Evolutionary conservation across 139 green algal species (phyloP), one percentile per base, ranked within the genome.

Genomic region (Zygnema cylindricum): DNA sequence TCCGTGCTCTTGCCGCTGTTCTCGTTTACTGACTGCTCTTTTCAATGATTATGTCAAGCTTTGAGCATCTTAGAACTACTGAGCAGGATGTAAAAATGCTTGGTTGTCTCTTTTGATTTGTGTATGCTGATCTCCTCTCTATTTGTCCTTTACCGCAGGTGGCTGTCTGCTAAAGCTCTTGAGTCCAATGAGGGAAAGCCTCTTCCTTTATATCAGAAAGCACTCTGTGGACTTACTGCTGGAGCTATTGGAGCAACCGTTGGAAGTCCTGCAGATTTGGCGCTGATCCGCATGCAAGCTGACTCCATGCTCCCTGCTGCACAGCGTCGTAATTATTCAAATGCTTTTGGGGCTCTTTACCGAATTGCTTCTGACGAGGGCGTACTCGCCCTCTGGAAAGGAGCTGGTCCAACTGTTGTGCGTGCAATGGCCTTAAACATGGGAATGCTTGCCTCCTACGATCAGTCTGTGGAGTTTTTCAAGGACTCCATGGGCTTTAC

Each of bases 391-490:
- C 89, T 94, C 39, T 94, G 92, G 86, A 95, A 93, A 76, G 97
- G 97, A 25, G 96, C 95, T 7, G 94, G 93, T 1, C 98, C 97
- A 76, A 99, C 97, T 25, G 95, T 99, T 33, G 95, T 98, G 22
- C 94, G 97, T 39, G 97, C 97, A 84, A 99, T 98, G 96, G 95
- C 97, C 1, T 94, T 99, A 69, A 99, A 99, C 96, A 99, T 99
- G 97, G 97, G 97, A 86, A 99, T 99, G 97, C 94, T 99, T 69
- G 97, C 97, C 22, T 97, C 96, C 77, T 98, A 99, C 93, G 97
- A 99, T 89, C 96, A 99, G 95, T 95, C 95, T 69, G 98, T 98
- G 94, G 97, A 99, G 93, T 95, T 96, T 88, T 91, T 99, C 38
- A 79, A 78, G 30, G 90, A 82, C 32, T 78, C 69, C 2, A 83